Base-by-base conservation (phyloP, 345 rosid genomes). In the Pistacia integerrima region DNA sequence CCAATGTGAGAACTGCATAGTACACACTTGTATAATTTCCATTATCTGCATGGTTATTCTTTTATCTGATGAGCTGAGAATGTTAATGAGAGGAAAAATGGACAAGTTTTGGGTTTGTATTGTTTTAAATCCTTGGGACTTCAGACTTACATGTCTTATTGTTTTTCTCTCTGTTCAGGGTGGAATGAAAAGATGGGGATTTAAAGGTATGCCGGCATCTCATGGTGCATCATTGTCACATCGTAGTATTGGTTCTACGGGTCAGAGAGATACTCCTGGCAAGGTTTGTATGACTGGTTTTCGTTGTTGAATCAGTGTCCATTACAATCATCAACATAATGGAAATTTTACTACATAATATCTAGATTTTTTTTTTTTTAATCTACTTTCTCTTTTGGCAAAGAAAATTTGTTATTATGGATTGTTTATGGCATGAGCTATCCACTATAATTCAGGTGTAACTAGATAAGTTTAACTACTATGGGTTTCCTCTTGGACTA, bases 251-350 rank as follows among this genome's bases (percentile, higher is more conserved):
- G 99, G 98, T 79, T 96, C 99, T 65, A 93, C 98, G 30, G 97
- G 99, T 67, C 98, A 93, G 88, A 90, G 99, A 85, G 98, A 94
- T 86, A 90, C 89, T 77, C 92, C 91, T 10, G 98, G 99, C 69
- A 96, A 86, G 97, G 99, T 95, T 66, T 62, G 81, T 83, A 67
- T 74, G 69, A 68, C 76, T 73, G 76, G 14, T 41, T 49, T 61
- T 9, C 6, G 5, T 68, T 33, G 76, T 14, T 73, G 74, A 78
- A 58, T 11, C 36, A 22, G 28, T 58, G 38, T 48, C 25, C 58
- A 71, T 12, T 46, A 33, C 52, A 61, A 16, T 59, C 30, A 46
- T 25, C 10, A 56, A 60, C 30, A 57, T 70, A 11, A 10, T 30
- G 41, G 69, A 55, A 30, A 64, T 63, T 64, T 51, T 46, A 41